phyloP scores from a whole-genome alignment of 2,329 filamentous ascomycete species.

The Botrytis galanthina region DNA sequence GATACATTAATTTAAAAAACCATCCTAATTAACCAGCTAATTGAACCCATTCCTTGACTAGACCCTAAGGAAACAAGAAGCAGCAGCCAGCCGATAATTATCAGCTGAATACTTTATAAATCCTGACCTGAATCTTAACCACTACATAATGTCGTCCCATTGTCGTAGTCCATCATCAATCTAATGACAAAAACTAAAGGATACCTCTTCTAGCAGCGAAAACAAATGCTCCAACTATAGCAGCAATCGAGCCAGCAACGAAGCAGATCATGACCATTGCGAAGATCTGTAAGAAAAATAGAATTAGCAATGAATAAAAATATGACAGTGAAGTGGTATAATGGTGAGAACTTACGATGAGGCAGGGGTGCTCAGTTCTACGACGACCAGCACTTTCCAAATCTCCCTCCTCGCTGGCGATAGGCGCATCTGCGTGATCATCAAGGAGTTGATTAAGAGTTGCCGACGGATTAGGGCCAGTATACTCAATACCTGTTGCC shows the following conservation, averaged over 20 bases:
- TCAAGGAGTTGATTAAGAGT: not conserved
- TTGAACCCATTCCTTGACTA: not conserved
- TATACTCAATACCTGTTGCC: not conserved
- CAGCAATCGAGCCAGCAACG: not conserved
- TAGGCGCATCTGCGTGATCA: not conserved
- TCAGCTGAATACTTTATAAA: not conserved
- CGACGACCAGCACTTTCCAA: not conserved
- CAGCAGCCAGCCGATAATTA: not conserved
- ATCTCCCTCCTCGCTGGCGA: not conserved
- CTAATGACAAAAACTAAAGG: not conserved
- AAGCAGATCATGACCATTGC: not conserved
- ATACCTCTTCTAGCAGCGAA: not conserved
- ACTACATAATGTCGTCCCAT: not conserved
- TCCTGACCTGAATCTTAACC: too few species aligned
- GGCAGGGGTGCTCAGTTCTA: not conserved
- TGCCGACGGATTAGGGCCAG: not conserved
- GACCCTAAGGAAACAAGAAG: not conserved
- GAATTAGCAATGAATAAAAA: not conserved
- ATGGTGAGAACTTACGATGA: not conserved
- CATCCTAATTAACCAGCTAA: not conserved
- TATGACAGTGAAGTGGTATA: accelerated
- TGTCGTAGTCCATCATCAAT: not conserved
- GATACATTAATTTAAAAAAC: not conserved
- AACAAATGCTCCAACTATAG: not conserved
- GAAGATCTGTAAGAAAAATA: not conserved